Evolutionary conservation across 192 early-diverging fungal species (phyloP), one percentile per base, ranked within the genome.

Genomic region (Dimargaris cristalligena): DNA sequence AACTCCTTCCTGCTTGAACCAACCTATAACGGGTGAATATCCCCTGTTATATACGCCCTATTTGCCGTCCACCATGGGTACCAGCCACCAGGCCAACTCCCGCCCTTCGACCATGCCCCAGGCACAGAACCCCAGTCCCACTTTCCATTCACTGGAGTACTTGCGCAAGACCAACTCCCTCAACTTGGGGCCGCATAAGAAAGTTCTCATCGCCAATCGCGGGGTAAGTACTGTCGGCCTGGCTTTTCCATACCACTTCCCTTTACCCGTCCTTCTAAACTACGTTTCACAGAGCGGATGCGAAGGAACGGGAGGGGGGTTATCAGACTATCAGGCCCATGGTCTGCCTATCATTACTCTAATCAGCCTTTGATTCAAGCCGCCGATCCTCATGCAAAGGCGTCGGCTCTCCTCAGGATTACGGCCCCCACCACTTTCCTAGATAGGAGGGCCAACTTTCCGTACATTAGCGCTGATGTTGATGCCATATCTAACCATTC

Each of bases 141-240:
- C 58, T 2, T 30, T 29, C 4, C 34, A 29, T 20, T 44, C 58
- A 10, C 32, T 59, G 58, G 44, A 59, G 38, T 47, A 59, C 29
- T 22, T 59, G 38, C 58, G 58, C 38, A 44, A 59, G 44, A 44
- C 58, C 58, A 44, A 59, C 45, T 13, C 38, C 23, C 58, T 59
- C n/a, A 26, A n/a, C 29, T 26, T 59, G 34, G 44, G 45, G 6
- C 13, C 59, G 57, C 73, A 73, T 60, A 64, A 76, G 64, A 76
- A 76, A 64, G 63, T 76, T 48, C 67, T 76, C 55, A 67, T 76
- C 34, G 74, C 71, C 71, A 76, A 76, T 63, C 74, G 74, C 63
- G 74, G 74, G 51, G 50, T 52, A 52, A 52, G 50, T 52, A n/a
- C n/a, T n/a, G n/a, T n/a, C n/a, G n/a, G n/a, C n/a, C n/a, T n/a